Evolutionary conservation across 495 filamentous ascomycete genomes (phyloP).

Genomic region (Cairneyella variabilis): DNA sequence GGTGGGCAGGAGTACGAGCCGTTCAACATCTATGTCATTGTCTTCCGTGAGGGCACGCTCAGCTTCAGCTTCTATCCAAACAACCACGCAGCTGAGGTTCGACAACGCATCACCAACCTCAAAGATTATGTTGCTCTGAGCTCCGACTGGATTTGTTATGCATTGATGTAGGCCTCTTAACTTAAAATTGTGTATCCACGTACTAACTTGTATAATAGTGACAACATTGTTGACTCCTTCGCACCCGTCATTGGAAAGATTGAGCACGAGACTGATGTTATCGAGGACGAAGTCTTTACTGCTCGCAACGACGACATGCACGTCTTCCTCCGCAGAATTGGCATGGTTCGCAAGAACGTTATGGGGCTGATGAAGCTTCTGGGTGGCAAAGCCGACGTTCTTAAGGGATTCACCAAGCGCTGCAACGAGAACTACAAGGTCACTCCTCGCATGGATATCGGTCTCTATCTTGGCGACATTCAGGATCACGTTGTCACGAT

Average conservation of each 20-base stretch:
- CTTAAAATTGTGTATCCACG: neutral
- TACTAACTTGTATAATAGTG: constrained; percentile 45
- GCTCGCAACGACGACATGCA: constrained; percentile 86
- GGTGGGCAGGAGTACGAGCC: constrained; percentile 76
- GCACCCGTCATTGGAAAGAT: constrained; percentile 82
- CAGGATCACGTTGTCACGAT: constrained; percentile 99
- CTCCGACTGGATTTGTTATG: constrained; percentile 98
- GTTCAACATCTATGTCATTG: constrained; percentile 92
- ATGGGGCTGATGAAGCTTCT: constrained; percentile 90
- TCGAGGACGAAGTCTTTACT: constrained; percentile 92
- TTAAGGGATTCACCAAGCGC: constrained; percentile 93
- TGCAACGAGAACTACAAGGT: constrained; percentile 96
- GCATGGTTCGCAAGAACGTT: constrained; percentile 86
- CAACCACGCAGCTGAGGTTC: constrained; percentile 79
- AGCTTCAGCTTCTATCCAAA: constrained; percentile 89
- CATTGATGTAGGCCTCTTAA: constrained; percentile 72
- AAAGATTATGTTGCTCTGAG: constrained; percentile 91
- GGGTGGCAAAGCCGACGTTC: constrained; percentile 95
- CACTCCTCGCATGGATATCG: constrained; percentile 92
- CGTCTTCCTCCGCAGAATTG: constrained; percentile 79
- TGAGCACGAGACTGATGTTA: constrained; percentile 82
- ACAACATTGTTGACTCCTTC: constrained; percentile 96
- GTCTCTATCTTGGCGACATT: constrained; percentile 92
- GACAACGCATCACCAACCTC: constrained; percentile 85
- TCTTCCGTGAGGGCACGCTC: constrained; percentile 91